Conservation (phyloP, 352 stramenopile genomes). For the Halophytophthora batemanensis region DNA sequence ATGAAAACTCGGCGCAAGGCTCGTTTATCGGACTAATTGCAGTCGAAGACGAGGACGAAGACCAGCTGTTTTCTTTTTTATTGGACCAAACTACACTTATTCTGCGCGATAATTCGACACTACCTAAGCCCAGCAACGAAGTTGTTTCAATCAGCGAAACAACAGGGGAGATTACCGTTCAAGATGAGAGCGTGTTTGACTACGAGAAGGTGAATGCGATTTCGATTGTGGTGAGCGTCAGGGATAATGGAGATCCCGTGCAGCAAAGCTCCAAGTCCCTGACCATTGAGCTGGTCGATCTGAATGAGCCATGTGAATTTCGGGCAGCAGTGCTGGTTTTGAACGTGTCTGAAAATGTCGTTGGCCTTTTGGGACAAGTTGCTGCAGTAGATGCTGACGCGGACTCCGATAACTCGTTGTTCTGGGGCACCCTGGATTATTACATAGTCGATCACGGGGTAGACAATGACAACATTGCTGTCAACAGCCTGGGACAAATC, state of each 20-base stretch:
- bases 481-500: slow-evolving; percentile 11
- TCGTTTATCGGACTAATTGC: slow-evolving; percentile 6
- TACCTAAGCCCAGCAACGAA: slow-evolving; percentile 3
- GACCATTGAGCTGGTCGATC: slow-evolving; percentile 10
- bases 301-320: slow-evolving; percentile 21
- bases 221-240: slow-evolving; percentile 7
- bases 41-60: slow-evolving; percentile 18
- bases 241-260: slow-evolving; percentile 18
- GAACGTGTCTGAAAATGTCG: slow-evolving; percentile 10
- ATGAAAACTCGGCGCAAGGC: slow-evolving; percentile 8
- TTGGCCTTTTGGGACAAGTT: slow-evolving; percentile 13
- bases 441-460: slow-evolving; percentile 8
- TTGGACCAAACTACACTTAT: slow-evolving; percentile 12
- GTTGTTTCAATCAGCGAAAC: slow-evolving; percentile 8
- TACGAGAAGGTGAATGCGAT: slow-evolving; percentile 14
- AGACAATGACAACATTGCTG: not conserved
- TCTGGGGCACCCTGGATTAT: slow-evolving; percentile 19
- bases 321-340: not conserved
- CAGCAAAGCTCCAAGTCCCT: slow-evolving; percentile 6
- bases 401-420: not conserved
- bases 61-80: slow-evolving; percentile 16
- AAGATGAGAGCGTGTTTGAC: slow-evolving; percentile 16
- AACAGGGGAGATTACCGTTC: slow-evolving; percentile 13
- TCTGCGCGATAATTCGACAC: slow-evolving; percentile 11
- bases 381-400: slow-evolving; percentile 16